Base-by-base conservation (phyloP, 2,329 filamentous ascomycete species). In the Penicillium paneum region DNA sequence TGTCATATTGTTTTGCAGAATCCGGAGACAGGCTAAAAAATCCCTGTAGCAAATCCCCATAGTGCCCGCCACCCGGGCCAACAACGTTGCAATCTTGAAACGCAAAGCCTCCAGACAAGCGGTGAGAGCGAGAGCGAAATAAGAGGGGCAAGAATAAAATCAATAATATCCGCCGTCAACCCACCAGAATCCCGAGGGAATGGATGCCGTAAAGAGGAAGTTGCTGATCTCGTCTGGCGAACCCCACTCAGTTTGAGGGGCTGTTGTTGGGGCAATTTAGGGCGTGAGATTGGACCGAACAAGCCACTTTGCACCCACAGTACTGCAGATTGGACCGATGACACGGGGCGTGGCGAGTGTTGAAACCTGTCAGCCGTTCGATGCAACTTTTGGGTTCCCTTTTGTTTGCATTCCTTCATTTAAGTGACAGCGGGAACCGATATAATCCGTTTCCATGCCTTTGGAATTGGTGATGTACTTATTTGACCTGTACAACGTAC, bases 381-480 rank as follows among this genome's bases (percentile, higher is more conserved):
- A 45, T 50, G 44, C 34, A 57, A 52, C 51, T 54, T 48, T 40
- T 49, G 32, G 35, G 12, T 26, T 1, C 3, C 17, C n/a, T 17
- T n/a, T 39, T 24, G n/a, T 10, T 28, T 36, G 26, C 28, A 21
- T 52, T 40, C 50, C 47, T 49, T 55, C 45, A 49, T 51, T 54
- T 47, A 45, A 55, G 36, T 63, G 59, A 63, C 62, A 63, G 62
- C 59, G 59, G 59, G 56, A 58, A 49, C 56, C 50, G 49, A 24
- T 5, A 57, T 59, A 54, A 62, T 64, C 57, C 41, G 47, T 61
- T 55, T 40, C 51, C 52, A 49, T 51, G 32, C 39, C 44, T 47
- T 35, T 47, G 59, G 52, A 57, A 54, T 53, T 35, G 52, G 57
- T 49, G 49, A 56, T 44, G 49, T 44, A 49, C 46, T 42, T 7